Conservation (phyloP, 768 basidiomycete species). For the Pleurotus giganteus region DNA sequence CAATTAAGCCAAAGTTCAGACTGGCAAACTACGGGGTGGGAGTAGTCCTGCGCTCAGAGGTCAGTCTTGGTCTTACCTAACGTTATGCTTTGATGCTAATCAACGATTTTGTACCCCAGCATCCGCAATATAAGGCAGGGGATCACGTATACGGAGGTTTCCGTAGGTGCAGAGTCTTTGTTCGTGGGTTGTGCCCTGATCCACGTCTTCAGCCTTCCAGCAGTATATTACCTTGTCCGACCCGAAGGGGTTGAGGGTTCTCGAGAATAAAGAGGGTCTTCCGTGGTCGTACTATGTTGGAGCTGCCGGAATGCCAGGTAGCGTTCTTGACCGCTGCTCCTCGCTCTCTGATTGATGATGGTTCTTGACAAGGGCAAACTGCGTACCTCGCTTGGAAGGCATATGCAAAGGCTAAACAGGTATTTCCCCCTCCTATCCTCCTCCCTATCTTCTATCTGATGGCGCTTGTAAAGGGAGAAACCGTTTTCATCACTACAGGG, state of each 20-base stretch:
- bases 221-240: slow-evolving; percentile 28
- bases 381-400: slow-evolving; percentile 29
- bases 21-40: slow-evolving; percentile 18
- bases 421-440: slow-evolving; percentile 15
- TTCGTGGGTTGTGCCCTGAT: background rate
- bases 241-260: slow-evolving; percentile 13
- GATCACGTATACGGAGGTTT: slow-evolving; percentile 29
- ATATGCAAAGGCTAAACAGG: slow-evolving; percentile 27
- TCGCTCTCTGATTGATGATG: slow-evolving; percentile 9
- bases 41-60: slow-evolving; percentile 21
- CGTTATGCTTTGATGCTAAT: background rate
- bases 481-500: slow-evolving; percentile 25
- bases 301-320: slow-evolving; percentile 30
- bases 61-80: background rate
- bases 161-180: slow-evolving; percentile 17
- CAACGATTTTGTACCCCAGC: background rate
- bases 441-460: background rate
- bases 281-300: slow-evolving; percentile 42
- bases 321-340: slow-evolving; percentile 5
- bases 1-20: too few species aligned
- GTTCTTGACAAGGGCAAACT: slow-evolving; percentile 23
- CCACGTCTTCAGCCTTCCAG: slow-evolving; percentile 5
- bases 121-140: slow-evolving; percentile 20
- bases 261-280: slow-evolving; percentile 36
- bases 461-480: slow-evolving; percentile 18